These are phyloP conservation scores for Senecio squalidus DNA, from an alignment of 140 eudicot genomes.

Conservation along the genomic window DNA sequence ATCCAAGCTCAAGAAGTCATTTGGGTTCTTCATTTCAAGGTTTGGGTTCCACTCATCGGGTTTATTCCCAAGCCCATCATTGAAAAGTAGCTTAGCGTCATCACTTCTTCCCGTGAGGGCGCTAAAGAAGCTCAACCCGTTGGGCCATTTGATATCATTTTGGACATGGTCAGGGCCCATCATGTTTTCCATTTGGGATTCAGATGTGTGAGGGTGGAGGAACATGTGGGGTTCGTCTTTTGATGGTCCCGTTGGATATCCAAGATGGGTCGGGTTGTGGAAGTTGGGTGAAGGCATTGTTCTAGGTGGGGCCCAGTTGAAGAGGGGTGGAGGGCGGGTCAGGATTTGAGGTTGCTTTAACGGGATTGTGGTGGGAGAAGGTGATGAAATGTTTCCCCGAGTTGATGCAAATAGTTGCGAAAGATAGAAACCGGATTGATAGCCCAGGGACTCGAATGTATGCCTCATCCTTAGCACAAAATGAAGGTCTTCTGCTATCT, in stretches of 20 bases:
- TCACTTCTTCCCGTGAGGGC: conserved; percentile 74
- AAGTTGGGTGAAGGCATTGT: conserved; percentile 61
- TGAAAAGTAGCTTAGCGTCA: conserved; percentile 71
- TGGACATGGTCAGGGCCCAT: conserved; percentile 54
- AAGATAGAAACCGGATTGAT: conserved; percentile 85
- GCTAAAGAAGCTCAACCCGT: conserved; percentile 67
- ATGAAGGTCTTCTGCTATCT: conserved; percentile 96
- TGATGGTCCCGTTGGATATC: conserved; percentile 44
- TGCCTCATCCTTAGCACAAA: conserved; percentile 98
- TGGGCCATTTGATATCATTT: conserved; percentile 92
- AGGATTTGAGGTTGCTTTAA: conserved; percentile 59
- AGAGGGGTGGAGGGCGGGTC: conserved; percentile 60
- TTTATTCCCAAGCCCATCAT: conserved; percentile 67
- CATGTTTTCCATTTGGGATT: conserved; percentile 68
- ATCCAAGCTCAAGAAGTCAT: conserved; percentile 89
- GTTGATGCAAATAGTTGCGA: conserved; percentile 94
- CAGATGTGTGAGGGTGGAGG: conserved; percentile 72
- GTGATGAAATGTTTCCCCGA: conserved; percentile 34
- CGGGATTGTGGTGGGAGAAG: conserved; percentile 51
- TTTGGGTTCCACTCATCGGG: conserved; percentile 41
- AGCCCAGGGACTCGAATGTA: conserved; percentile 87
- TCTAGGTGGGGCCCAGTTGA: conserved; percentile 78
- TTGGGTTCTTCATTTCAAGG: conserved; percentile 48
- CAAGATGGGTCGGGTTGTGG: conserved; percentile 52
- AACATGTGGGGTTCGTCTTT: conserved; percentile 92